Conservation (phyloP, 164 flowering plant genomes). For the Nymphaea thermarum region DNA sequence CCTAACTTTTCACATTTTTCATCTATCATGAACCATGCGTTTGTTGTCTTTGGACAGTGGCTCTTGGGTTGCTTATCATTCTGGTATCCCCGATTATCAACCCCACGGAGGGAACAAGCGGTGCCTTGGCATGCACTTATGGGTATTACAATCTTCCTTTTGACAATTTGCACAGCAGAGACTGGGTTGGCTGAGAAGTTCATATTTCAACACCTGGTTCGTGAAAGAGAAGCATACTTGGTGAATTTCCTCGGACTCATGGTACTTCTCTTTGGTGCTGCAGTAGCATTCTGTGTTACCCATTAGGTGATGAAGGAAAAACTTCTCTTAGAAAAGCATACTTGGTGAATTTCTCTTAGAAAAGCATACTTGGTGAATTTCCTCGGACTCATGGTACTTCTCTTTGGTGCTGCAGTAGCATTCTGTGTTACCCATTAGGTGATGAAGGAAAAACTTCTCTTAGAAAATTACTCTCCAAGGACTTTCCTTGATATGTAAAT, state of each 20-base stretch:
- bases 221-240: conserved; percentile 16
- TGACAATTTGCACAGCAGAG: conserved; percentile 51
- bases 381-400: conserved; percentile 43
- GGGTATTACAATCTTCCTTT: conserved; percentile 40
- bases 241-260: conserved; percentile 48
- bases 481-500: no score
- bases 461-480: no score
- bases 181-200: conserved; percentile 46
- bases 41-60: conserved; percentile 7
- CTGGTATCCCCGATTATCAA: conserved; percentile 4
- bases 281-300: conserved; percentile 12
- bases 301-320: not conserved
- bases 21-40: not conserved
- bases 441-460: no score
- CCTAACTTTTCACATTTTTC: not conserved
- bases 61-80: conserved; percentile 8
- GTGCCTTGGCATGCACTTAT: conserved; percentile 9
- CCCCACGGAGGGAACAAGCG: not conserved
- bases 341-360: conserved; percentile 39
- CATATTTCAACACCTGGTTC: conserved; percentile 9
- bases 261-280: conserved; percentile 41
- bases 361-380: conserved; percentile 36
- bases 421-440: conserved; percentile 6
- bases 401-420: conserved; percentile 26
- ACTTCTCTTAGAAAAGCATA: conserved; percentile 1